phyloP scores from a whole-genome alignment of 345 rosid species.

The Dimocarpus longan region DNA sequence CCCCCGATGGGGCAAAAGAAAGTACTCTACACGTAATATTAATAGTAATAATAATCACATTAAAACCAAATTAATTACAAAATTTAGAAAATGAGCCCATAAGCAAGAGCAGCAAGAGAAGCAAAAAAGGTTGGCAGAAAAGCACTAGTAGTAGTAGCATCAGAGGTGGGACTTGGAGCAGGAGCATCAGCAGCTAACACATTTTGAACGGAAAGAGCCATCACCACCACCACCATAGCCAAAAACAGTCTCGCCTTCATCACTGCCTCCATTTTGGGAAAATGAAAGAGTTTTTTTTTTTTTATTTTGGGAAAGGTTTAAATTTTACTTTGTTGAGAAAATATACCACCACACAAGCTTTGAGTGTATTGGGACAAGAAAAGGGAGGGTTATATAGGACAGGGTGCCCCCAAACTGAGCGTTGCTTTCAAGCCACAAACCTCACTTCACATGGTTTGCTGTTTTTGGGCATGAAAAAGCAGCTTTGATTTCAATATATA shows the following conservation, averaged over 20 bases:
- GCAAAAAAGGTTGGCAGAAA: constrained; percentile 30
- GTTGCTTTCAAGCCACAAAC: not conserved
- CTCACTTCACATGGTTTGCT: not conserved
- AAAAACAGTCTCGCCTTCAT: constrained; percentile 34
- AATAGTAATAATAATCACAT: not conserved
- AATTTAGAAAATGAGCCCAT: constrained; percentile 25
- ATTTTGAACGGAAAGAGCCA: constrained; percentile 21
- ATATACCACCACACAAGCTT: not conserved
- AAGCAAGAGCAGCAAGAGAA: constrained; percentile 34
- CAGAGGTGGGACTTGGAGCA: constrained; percentile 30
- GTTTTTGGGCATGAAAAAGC: not conserved
- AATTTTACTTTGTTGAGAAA: not conserved
- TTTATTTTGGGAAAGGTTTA: not conserved
- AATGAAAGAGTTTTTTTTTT: not conserved
- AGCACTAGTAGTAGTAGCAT: constrained; percentile 5
- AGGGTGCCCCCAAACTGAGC: not conserved
- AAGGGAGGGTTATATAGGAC: not conserved
- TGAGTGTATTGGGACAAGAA: not conserved
- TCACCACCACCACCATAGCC: constrained; percentile 19
- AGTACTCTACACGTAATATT: not conserved
- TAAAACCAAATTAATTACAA: not conserved
- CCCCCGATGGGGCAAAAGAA: not conserved
- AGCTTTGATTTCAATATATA: not conserved
- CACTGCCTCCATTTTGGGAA: constrained; percentile 28
- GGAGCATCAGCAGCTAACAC: constrained; percentile 34